Conservation (phyloP, 1,139 yeast species). For the Yamadazyma kanchanaburiensis region DNA sequence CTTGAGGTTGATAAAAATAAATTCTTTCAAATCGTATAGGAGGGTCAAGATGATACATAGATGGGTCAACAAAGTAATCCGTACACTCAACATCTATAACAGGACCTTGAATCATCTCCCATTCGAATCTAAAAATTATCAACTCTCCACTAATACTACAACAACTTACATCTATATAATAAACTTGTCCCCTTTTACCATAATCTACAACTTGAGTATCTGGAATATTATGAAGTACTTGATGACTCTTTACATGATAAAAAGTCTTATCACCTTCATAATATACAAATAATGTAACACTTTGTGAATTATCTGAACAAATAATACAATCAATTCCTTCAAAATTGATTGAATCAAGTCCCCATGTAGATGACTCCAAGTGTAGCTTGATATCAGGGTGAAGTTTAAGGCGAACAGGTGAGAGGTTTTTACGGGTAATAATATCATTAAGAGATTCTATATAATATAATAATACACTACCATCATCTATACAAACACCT, state of each 20-base stretch:
- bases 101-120: slow-evolving; percentile 27
- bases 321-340: slow-evolving; percentile 30
- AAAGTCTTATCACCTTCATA: slow-evolving; percentile 24
- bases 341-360: slow-evolving; percentile 40
- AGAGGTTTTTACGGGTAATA: neutral
- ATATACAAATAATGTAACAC: slow-evolving; percentile 40
- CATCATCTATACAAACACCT: slow-evolving; percentile 56
- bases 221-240: slow-evolving; percentile 58
- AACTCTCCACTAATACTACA: slow-evolving; percentile 51
- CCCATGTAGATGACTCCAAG: slow-evolving; percentile 60
- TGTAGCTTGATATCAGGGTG: slow-evolving; percentile 37
- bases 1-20: slow-evolving; percentile 21
- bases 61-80: slow-evolving; percentile 27
- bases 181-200: too few relatives aligned
- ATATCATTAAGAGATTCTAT: slow-evolving; percentile 19
- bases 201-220: too few relatives aligned
- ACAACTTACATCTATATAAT: slow-evolving; percentile 29
- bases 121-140: slow-evolving; percentile 33
- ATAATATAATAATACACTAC: slow-evolving; percentile 46
- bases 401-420: slow-evolving; percentile 5
- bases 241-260: slow-evolving; percentile 36
- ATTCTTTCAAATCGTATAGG: slow-evolving; percentile 19
- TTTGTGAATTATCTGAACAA: slow-evolving; percentile 57
- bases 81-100: slow-evolving; percentile 7
- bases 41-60: slow-evolving; percentile 21